phyloP scores from a whole-genome alignment of 1,284 basidiomycete genomes.

The Albatrellus sp. region DNA sequence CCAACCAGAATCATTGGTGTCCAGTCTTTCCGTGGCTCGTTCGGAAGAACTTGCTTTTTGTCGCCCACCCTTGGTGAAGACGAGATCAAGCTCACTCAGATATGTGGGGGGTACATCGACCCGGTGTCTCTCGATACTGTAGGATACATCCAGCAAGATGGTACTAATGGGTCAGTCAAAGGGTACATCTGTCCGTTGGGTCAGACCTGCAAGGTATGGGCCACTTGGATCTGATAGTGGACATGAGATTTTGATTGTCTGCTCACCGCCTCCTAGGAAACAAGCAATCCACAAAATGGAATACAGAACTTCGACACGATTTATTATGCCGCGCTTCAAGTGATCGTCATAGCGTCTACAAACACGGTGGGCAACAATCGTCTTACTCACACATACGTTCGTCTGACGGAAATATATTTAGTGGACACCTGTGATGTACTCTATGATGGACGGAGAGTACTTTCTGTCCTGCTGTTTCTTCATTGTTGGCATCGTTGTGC shows the following conservation, averaged over 20 bases:
- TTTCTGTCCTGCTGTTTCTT: slow-evolving; percentile 84
- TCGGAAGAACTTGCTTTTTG: slow-evolving; percentile 54
- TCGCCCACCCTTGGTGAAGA: slow-evolving; percentile 36
- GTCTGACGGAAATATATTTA: slow-evolving; percentile 14
- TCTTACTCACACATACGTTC: background rate
- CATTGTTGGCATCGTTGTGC: slow-evolving; percentile 70
- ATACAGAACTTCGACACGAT: slow-evolving; percentile 88
- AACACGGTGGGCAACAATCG: slow-evolving; percentile 42
- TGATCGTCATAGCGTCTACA: slow-evolving; percentile 77
- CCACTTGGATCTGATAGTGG: background rate
- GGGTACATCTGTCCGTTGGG: slow-evolving; percentile 79
- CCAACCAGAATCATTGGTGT: slow-evolving; percentile 70
- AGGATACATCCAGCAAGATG: slow-evolving; percentile 35
- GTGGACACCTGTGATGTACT: slow-evolving; percentile 83
- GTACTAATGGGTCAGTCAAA: slow-evolving; percentile 28
- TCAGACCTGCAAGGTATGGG: slow-evolving; percentile 59
- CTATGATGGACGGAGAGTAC: slow-evolving; percentile 87
- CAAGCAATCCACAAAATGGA: slow-evolving; percentile 53
- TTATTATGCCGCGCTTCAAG: slow-evolving; percentile 72
- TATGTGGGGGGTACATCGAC: slow-evolving; percentile 75
- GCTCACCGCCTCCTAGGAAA: slow-evolving; percentile 34
- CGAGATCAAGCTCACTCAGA: slow-evolving; percentile 37
- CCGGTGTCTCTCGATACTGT: slow-evolving; percentile 31
- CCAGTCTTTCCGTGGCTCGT: slow-evolving; percentile 80
- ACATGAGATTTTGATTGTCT: background rate